Evolutionary conservation across 139 green algal genomes (phyloP).

Genomic region (Chlorella sp.): DNA sequence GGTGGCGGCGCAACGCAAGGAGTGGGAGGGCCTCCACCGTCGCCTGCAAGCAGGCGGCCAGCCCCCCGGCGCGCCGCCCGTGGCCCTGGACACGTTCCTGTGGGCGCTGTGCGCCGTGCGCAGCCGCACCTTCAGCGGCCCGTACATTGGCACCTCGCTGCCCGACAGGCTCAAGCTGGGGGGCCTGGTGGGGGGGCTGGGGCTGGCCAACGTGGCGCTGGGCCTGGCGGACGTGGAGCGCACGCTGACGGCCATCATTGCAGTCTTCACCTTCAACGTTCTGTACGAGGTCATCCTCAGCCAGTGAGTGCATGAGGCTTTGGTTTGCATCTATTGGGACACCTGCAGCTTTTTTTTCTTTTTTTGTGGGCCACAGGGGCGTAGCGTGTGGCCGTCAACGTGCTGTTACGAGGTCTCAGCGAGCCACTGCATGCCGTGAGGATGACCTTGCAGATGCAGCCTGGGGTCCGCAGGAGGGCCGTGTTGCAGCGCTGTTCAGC

Average conservation of each 20-base stretch:
- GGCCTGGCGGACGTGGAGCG: conserved; percentile 25
- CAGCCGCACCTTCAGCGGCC: conserved; percentile 72
- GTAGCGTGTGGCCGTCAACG: too few species aligned
- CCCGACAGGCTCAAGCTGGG: background rate
- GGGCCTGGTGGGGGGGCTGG: conserved; percentile 28
- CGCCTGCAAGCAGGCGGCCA: conserved; percentile 4
- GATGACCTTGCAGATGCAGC: too few species aligned
- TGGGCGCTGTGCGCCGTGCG: conserved; percentile 72
- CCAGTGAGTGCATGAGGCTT: too few species aligned
- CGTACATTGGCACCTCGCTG: conserved; percentile 26
- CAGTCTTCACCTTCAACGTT: conserved; percentile 56
- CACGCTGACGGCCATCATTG: conserved; percentile 34
- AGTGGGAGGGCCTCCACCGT: conserved; percentile 55
- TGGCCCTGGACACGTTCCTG: conserved; percentile 35
- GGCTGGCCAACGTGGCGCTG: conserved; percentile 21
- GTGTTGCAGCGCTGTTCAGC: too few species aligned
- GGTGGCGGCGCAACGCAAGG: conserved; percentile 55
- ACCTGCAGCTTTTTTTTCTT: too few species aligned
- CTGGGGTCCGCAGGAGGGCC: too few species aligned
- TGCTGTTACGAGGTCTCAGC: too few species aligned
- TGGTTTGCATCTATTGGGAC: too few species aligned
- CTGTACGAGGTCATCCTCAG: conserved; percentile 51
- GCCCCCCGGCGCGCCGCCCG: background rate
- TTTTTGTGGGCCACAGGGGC: too few species aligned
- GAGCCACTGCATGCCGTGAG: too few species aligned